Evolutionary conservation across 2,329 filamentous ascomycete genomes (phyloP).

Genomic region (Paecilomyces sp.): DNA sequence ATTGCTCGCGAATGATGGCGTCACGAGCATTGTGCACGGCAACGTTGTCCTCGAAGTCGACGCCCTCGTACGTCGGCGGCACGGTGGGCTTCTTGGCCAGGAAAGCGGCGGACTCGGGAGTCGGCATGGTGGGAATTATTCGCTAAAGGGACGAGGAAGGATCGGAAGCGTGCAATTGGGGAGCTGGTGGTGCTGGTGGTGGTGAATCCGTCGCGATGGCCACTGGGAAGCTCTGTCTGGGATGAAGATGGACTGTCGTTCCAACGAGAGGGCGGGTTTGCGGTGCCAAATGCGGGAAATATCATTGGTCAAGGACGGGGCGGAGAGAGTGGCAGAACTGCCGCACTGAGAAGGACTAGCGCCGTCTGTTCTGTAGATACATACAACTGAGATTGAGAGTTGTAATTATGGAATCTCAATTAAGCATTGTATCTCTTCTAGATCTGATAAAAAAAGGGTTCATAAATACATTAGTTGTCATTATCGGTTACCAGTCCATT

Average conservation of each 20-base stretch:
- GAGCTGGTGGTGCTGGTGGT: background rate
- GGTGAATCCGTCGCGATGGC: background rate
- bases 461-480: no score
- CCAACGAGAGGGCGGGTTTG: background rate
- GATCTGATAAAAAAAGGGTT: no score
- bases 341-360: no score
- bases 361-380: no score
- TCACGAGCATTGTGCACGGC: slow-evolving; percentile 59
- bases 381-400: no score
- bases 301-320: background rate
- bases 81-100: slow-evolving; percentile 60
- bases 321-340: background rate
- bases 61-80: slow-evolving; percentile 58
- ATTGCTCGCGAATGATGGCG: slow-evolving; percentile 59
- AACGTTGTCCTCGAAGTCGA: slow-evolving; percentile 59
- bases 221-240: background rate
- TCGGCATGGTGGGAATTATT: slow-evolving; percentile 45
- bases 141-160: background rate
- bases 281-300: background rate
- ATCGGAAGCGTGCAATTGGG: background rate
- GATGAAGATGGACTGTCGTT: background rate
- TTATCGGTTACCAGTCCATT: no score
- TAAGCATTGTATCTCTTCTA: no score
- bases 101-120: slow-evolving; percentile 57
- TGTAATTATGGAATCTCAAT: no score